Base-by-base conservation (phyloP, 2,329 filamentous ascomycete genomes). In the Sclerotinia subarctica region DNA sequence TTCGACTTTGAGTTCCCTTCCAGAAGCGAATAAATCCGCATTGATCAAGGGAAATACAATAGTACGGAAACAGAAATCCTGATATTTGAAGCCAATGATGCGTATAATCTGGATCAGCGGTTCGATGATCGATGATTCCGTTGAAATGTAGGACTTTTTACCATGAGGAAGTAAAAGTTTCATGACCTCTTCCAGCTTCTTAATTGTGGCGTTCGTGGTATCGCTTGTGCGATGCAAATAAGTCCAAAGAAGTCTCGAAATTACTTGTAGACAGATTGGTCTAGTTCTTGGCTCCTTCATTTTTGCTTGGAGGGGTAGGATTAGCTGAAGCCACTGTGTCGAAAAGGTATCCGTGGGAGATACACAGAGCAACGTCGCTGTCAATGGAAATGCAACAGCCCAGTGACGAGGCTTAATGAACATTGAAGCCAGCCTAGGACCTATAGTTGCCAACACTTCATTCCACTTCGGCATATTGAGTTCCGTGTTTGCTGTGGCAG, bases 21-120 rank as follows among this genome's bases (percentile, higher is more conserved):
- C 84, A 24, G 88, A 87, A 38, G 86, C 84, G 77, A 97, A 95
- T n/a, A 93, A 82, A 64, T 97, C 94, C 1, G 93, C 93, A 76
- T 96, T 97, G 76, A 99, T 91, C 49, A 99, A 81, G 3, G 94
- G 95, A 74, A 97, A 98, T n/a, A 99, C 92, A 72, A 98, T 91
- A 58, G 84, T 92, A 73, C 90, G 87, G 79, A 98, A 97, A 79
- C 94, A 98, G 72, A 96, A 90, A 74, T 99, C 95, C 65, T 94
- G 94, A 73, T 96, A 88, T 76, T 92, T 96, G 81, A 91, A 97
- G 2, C 94, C 96, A 75, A 99, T 93, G 75, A 97, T 93, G 46
- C 96, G 88, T 70, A 98, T 94, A 42, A 98, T 88, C 75, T 98
- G 94, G 68, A 98, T 94, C 72, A 98, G 81, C 1, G 95, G 94